These are phyloP conservation scores for Sporobolomyces pararoseus DNA, from an alignment of 768 basidiomycete species.

Conservation along the genomic window DNA sequence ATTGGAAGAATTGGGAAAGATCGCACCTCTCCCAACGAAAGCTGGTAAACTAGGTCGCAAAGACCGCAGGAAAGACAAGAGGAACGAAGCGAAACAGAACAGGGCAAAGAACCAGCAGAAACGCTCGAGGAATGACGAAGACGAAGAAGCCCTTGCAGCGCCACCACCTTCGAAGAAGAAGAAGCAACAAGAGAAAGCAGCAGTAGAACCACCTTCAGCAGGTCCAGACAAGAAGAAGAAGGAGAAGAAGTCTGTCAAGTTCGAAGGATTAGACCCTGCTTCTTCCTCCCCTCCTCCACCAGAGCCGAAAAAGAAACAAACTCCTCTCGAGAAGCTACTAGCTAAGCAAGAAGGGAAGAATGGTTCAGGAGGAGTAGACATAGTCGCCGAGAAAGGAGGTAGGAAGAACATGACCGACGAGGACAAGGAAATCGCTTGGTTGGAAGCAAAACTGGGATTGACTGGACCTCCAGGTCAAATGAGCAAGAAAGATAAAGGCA, in stretches of 20 bases:
- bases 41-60: slow-evolving; percentile 22
- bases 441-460: slow-evolving; percentile 73
- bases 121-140: neutral
- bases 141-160: slow-evolving; percentile 1
- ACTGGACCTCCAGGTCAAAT: slow-evolving; percentile 43
- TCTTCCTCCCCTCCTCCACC: neutral
- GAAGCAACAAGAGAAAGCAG: too few species aligned
- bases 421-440: slow-evolving; percentile 76
- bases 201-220: neutral
- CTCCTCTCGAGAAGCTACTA: slow-evolving; percentile 31
- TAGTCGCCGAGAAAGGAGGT: slow-evolving; percentile 14
- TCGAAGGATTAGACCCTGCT: neutral
- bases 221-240: slow-evolving; percentile 1
- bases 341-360: slow-evolving; percentile 33
- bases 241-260: slow-evolving; percentile 23
- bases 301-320: slow-evolving; percentile 33
- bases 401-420: slow-evolving; percentile 58
- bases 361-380: neutral
- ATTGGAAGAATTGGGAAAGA: slow-evolving; percentile 33
- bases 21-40: slow-evolving; percentile 11
- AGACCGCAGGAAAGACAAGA: slow-evolving; percentile 34
- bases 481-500: slow-evolving; percentile 8
- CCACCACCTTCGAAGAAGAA: slow-evolving; percentile 5
- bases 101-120: slow-evolving; percentile 12
- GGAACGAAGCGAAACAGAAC: slow-evolving; percentile 33